These are phyloP conservation scores for Podaxis mareebaensis DNA, from an alignment of 768 basidiomycete species.

Conservation along the genomic window DNA sequence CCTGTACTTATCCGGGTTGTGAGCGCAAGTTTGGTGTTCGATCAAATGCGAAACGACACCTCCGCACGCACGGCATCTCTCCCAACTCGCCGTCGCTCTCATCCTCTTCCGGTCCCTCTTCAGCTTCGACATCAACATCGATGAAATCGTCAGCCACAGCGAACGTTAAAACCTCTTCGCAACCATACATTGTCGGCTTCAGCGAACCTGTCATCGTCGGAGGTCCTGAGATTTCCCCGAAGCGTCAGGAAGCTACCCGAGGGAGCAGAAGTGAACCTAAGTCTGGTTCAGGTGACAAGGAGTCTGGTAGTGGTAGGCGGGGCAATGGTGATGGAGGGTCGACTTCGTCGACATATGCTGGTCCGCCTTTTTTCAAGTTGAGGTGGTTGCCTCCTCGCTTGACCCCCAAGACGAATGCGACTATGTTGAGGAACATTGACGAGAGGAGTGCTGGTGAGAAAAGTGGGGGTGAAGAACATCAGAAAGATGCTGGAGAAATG, in stretches of 20 bases:
- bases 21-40: conserved; percentile 72
- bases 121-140: not conserved
- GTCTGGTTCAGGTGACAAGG: not conserved
- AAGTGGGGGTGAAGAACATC: not conserved
- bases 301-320: not conserved
- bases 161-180: not conserved
- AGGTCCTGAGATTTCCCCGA: not conserved
- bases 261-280: not conserved
- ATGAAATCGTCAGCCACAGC: conserved; percentile 4
- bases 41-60: conserved; percentile 79
- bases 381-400: conserved; percentile 46
- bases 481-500: not conserved
- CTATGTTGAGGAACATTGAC: conserved; percentile 22
- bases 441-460: conserved; percentile 16
- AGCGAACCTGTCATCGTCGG: conserved; percentile 33
- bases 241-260: not conserved
- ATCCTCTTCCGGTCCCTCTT: not conserved
- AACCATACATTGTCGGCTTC: conserved; percentile 40
- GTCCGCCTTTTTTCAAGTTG: conserved; percentile 29
- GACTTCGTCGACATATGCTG: not conserved
- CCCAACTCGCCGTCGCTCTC: conserved; percentile 14
- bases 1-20: conserved; percentile 62
- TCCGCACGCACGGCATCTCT: conserved; percentile 69
- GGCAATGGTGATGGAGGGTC: not conserved
- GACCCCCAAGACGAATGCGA: conserved; percentile 28